A percentile compares a stretch with the other conserved stretches of the same genome.
These are phyloP conservation scores for Phytophthora hibernalis DNA, from an alignment of 352 stramenopile species.

Conservation along the genomic window DNA sequence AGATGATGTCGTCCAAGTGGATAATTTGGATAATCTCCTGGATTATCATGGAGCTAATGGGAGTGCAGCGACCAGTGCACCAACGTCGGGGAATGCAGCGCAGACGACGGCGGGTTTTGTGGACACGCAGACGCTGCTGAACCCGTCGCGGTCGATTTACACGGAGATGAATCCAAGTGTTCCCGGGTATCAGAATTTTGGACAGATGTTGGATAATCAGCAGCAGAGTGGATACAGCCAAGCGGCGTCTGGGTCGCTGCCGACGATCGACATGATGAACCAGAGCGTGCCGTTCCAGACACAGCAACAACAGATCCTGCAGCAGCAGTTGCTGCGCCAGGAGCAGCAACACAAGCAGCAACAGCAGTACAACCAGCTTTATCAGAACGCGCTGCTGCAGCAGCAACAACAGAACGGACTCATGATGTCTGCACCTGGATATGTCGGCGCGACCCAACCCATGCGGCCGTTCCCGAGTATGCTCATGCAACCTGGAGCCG, in stretches of 20 bases:
- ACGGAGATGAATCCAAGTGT: conserved; percentile 41
- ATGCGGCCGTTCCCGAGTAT: conserved; percentile 63
- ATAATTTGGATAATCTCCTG: conserved; percentile 87
- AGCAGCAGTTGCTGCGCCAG: conserved; percentile 65
- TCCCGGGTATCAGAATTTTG: conserved; percentile 41
- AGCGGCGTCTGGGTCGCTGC: conserved; percentile 22
- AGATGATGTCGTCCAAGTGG: conserved; percentile 83
- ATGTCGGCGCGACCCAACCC: conserved; percentile 40
- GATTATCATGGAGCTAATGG: conserved; percentile 68
- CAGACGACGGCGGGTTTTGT: conserved; percentile 50
- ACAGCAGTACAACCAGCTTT: conserved; percentile 67
- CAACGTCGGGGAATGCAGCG: not conserved
- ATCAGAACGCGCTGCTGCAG: conserved; percentile 58
- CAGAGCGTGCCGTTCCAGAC: conserved; percentile 56
- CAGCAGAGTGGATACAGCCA: conserved; percentile 40
- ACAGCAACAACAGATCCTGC: conserved; percentile 52
- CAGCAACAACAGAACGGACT: conserved; percentile 50
- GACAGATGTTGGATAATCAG: conserved; percentile 37
- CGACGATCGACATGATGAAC: conserved; percentile 44
- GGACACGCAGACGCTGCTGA: conserved; percentile 72
- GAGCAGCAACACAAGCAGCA: conserved; percentile 64
- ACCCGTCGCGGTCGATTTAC: conserved; percentile 65
- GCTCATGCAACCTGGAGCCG: conserved; percentile 64
- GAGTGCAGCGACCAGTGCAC: conserved; percentile 21
- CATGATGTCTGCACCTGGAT: conserved; percentile 48